Base-by-base conservation (phyloP, 257 asterid genomes). In the Lycium ferocissimum region DNA sequence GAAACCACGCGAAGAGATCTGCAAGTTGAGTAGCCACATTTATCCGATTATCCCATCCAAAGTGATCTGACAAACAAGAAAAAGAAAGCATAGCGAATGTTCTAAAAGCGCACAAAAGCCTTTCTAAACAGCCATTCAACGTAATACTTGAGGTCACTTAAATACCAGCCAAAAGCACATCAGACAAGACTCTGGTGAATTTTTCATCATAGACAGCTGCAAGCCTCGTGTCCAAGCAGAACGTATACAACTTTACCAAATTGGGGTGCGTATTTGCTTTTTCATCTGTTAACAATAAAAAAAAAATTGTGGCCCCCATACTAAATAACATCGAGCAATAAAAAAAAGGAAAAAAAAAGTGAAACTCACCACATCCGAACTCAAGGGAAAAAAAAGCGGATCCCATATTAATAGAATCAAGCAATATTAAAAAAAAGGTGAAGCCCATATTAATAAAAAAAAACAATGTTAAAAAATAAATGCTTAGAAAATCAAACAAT, bases 21-120 rank as follows among this genome's bases (percentile, higher is more conserved):
- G 35, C 56, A 71, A 71, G 79, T 71, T 71, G 79, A 40, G 78
- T 70, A 38, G 78, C 78, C 26, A 70, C 79, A 15, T 70, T 37
- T n/a, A 70, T 69, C 78, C 54, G 79, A 12, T 71, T 10, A 71
- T 40, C 35, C 79, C 79, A 71, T 3, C 54, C 79, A 18, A 70
- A 70, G 79, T 70, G 8, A 70, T 70, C 54, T 70, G 79, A 66
- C 26, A 6, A 38, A 70, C 33, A 18, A 40, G 35, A 70, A 8
- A 70, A 70, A 40, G 79, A 70, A 70, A 11, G 1, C 33, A 70
- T 40, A 40, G 40, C 33, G 47, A 38, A 35, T 15, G 20, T 66
- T 47, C 14, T 17, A 38, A 70, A 70, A 38, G 0, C 54, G 38
- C 49, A n/a, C 53, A 38, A 8, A 70, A 69, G 14, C 38, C 51